Percentiles rank a stretch among this genome's conserved stretches.
phyloP scores from a whole-genome alignment of 768 basidiomycete species.

The Trametes coccinea region DNA sequence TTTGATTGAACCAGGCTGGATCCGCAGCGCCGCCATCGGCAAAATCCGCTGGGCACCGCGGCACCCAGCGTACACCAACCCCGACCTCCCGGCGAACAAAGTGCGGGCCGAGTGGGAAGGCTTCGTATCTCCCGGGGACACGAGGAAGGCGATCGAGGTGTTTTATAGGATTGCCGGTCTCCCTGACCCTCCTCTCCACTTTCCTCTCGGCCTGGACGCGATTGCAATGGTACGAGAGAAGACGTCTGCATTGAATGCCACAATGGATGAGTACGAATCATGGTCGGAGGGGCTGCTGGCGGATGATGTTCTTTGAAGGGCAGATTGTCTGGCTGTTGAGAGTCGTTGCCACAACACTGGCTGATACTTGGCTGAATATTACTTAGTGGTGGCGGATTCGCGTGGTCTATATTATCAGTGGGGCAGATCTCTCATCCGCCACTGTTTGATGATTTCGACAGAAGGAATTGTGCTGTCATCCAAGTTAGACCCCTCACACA shows the following conservation, averaged over 20 bases:
- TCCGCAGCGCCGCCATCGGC: slow-evolving; percentile 7
- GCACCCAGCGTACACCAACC: slow-evolving; percentile 7
- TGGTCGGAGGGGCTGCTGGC: slow-evolving; percentile 22
- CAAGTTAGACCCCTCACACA: no score
- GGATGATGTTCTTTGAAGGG: no score
- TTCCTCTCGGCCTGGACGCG: slow-evolving; percentile 18
- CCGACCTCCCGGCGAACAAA: background rate
- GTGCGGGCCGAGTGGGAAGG: background rate
- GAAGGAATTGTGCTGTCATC: no score
- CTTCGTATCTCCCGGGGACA: background rate
- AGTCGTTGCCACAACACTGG: no score
- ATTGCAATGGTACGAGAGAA: background rate
- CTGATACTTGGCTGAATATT: no score
- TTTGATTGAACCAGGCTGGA: slow-evolving; percentile 22
- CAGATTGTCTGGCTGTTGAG: no score
- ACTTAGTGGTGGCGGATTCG: no score
- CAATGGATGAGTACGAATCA: slow-evolving; percentile 18
- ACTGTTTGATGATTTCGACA: no score
- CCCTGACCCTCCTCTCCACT: slow-evolving; percentile 23
- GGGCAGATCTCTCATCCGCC: no score
- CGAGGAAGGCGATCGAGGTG: slow-evolving; percentile 19
- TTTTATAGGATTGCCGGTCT: slow-evolving; percentile 22
- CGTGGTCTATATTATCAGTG: no score
- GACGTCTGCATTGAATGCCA: slow-evolving; percentile 1
- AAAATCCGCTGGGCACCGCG: background rate